These are phyloP conservation scores for Avena insularis DNA, from an alignment of 176 grass and related monocot species.

Conservation along the genomic window DNA sequence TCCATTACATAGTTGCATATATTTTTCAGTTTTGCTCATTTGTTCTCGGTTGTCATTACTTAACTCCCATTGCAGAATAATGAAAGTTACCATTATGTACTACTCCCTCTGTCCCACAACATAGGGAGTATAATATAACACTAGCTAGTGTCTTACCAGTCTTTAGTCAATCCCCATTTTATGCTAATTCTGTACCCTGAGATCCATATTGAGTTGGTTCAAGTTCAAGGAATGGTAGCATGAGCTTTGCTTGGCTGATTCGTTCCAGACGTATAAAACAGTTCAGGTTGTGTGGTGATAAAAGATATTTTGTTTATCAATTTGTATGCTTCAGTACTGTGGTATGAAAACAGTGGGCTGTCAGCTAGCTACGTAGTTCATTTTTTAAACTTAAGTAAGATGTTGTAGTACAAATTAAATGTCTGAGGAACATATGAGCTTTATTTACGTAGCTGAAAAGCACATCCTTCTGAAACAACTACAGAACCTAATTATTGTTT, in stretches of 20 bases:
- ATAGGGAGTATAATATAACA: background rate
- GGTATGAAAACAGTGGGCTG: background rate
- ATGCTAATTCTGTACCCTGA: background rate
- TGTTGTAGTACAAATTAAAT: background rate
- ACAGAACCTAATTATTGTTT: background rate
- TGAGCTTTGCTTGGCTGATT: constrained; percentile 24
- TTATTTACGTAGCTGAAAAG: constrained; percentile 13
- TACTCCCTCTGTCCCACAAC: too few species aligned
- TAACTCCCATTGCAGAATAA: constrained; percentile 6
- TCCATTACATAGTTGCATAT: constrained; percentile 5
- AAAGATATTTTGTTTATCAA: too few species aligned
- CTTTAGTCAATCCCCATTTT: background rate
- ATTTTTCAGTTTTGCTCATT: constrained; percentile 13
- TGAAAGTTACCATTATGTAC: background rate
- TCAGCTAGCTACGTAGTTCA: background rate
- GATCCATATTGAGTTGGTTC: constrained; percentile 2
- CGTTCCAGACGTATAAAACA: constrained; percentile 14
- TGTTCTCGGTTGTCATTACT: constrained; percentile 5
- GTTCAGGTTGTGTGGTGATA: background rate
- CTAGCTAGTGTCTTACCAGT: background rate
- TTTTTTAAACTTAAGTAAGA: background rate
- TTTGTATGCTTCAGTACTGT: background rate
- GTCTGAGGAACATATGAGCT: constrained; percentile 4
- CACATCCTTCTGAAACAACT: constrained; percentile 4
- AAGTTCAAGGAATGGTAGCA: constrained; percentile 26